phyloP scores from a whole-genome alignment of 257 asterid genomes.

The Solanum virginianum region DNA sequence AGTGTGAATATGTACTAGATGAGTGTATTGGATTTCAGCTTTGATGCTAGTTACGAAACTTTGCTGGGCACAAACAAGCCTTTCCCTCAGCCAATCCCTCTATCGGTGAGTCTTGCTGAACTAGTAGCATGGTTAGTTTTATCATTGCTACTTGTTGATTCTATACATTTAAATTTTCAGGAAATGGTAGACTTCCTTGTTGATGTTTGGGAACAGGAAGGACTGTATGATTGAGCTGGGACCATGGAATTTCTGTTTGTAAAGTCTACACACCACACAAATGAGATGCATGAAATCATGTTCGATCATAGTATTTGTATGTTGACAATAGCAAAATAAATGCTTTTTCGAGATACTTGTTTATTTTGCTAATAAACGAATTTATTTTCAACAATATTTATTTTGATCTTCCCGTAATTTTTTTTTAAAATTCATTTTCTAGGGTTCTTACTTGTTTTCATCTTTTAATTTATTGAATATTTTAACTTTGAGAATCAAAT shows the following conservation, averaged over 20 bases:
- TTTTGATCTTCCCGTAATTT: not conserved
- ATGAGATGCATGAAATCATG: not conserved
- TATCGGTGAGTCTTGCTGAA: conserved; percentile 46
- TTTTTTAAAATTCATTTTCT: too few relatives aligned
- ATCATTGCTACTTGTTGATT: not conserved
- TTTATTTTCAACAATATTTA: not conserved
- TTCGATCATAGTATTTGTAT: not conserved
- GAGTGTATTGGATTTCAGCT: conserved; percentile 30
- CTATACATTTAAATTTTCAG: conserved; percentile 9
- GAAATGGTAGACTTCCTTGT: conserved; percentile 41
- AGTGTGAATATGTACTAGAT: not conserved
- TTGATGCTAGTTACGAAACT: conserved; percentile 63
- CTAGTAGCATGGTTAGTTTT: not conserved
- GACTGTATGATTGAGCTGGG: conserved; percentile 27
- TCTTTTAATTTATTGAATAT: too few relatives aligned
- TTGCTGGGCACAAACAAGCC: conserved; percentile 80
- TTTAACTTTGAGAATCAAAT: too few relatives aligned
- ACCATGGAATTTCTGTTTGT: not conserved
- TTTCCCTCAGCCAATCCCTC: conserved; percentile 70
- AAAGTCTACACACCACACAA: not conserved
- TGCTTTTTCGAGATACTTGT: not conserved
- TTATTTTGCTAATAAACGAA: not conserved
- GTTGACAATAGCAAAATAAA: not conserved
- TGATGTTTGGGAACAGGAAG: conserved; percentile 37
- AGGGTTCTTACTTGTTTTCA: too few relatives aligned